A percentile compares a stretch with the other conserved stretches of the same genome.
phyloP scores from a whole-genome alignment of 148 eudicot species.

The Vaccinium darrowii region DNA sequence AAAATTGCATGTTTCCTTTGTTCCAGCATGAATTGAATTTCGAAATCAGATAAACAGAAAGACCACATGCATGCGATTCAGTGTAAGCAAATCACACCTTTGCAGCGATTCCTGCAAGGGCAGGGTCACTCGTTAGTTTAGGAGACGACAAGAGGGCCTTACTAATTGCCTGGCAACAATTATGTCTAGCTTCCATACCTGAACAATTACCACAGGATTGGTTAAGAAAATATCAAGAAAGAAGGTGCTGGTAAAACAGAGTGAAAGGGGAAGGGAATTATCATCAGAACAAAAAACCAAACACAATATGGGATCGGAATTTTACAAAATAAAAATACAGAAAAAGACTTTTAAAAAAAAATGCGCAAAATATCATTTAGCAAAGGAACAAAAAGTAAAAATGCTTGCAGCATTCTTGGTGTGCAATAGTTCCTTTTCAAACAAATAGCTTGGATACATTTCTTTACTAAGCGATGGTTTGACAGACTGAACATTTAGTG shows the following conservation, averaged over 20 bases:
- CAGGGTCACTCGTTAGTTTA: conserved; percentile 54
- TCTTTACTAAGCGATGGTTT: background rate
- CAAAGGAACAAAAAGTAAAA: background rate
- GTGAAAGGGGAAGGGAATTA: background rate
- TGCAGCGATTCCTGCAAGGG: conserved; percentile 49
- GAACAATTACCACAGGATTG: conserved; percentile 9
- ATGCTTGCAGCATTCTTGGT: background rate
- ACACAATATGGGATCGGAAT: background rate
- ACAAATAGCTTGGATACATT: background rate
- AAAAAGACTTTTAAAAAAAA: background rate
- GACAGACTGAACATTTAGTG: background rate
- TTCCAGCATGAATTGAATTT: background rate
- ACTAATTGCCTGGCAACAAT: conserved; percentile 67
- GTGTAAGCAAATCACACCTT: conserved; percentile 47
- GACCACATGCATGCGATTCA: background rate
- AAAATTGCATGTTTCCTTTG: background rate
- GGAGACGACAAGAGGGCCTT: conserved; percentile 51
- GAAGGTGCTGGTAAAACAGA: background rate
- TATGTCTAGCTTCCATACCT: conserved; percentile 92
- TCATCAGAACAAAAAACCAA: background rate
- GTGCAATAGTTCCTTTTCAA: background rate
- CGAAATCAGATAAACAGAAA: background rate
- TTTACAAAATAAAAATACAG: background rate
- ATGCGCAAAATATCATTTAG: background rate
- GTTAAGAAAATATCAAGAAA: background rate